Percentiles rank a stretch among this genome's conserved stretches.
Conservation (phyloP, 1,139 yeast species). For the Geotrichum fermentans region DNA sequence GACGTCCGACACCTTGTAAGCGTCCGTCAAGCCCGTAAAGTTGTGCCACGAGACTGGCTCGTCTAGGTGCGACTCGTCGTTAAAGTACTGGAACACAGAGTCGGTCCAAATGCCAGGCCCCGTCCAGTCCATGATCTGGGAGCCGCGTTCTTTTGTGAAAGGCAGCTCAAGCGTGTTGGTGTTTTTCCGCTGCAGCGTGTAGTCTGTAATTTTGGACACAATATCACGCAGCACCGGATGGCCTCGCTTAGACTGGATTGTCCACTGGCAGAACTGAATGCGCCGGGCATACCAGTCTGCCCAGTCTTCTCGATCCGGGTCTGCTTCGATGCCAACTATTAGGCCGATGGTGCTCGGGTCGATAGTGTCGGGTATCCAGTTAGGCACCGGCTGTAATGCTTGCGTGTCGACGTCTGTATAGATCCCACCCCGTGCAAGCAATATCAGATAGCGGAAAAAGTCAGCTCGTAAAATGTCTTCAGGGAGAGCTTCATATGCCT, state of each 20-base stretch:
- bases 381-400: constrained; percentile 52
- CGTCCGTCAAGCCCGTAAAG: constrained; percentile 62
- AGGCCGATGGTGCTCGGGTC: constrained; percentile 50
- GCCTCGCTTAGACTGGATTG: constrained; percentile 75
- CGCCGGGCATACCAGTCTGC: constrained; percentile 64
- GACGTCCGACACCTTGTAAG: constrained; percentile 70
- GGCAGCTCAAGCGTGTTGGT: constrained; percentile 53
- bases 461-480: constrained; percentile 78
- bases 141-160: constrained; percentile 33
- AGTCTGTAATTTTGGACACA: constrained; percentile 72
- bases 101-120: constrained; percentile 97
- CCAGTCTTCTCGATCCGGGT: constrained; percentile 81
- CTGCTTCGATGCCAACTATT: constrained; percentile 85
- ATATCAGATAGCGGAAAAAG: constrained; percentile 78
- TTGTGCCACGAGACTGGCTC: constrained; percentile 47
- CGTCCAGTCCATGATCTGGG: constrained; percentile 94
- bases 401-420: constrained; percentile 86
- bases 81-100: constrained; percentile 67
- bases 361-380: constrained; percentile 54
- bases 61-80: constrained; percentile 49
- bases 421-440: constrained; percentile 87
- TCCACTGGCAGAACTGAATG: constrained; percentile 77
- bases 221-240: constrained; percentile 85
- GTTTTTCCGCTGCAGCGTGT: constrained; percentile 50
- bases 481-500: constrained; percentile 75